Base-by-base conservation (phyloP, 2,329 filamentous ascomycete species). In the Alternaria dauci region DNA sequence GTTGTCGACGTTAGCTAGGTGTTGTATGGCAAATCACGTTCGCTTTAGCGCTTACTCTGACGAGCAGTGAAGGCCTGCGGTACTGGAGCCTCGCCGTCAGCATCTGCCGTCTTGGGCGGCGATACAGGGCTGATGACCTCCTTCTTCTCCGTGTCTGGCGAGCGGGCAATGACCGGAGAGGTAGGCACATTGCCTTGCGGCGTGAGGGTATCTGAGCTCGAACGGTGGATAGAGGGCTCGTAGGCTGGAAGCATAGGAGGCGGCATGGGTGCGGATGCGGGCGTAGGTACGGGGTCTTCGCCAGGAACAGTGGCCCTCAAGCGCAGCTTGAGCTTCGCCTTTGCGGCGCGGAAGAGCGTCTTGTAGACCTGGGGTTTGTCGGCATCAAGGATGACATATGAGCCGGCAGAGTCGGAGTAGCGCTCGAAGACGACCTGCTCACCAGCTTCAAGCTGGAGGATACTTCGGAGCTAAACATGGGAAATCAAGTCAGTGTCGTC, bases 271-370 rank as follows among this genome's bases (percentile, higher is more conserved):
- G 66, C 58, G 41, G 67, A 44, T 18, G 63, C 52, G 38, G 68
- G 68, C 3, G 38, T n/a, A 20, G 48, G 43, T 54, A 70, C 67
- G n/a, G 50, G 28, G 23, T 87, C 83, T 69, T 89, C 84, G 55
- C 85, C 79, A 7, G 83, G 82, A 42, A 84, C 82, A 39, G 87
- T 89, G 38, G 91, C 90, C 68, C 89, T 92, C 61, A 99, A 87
- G 80, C 95, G 94, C 70, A 99, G 89, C 89, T 98, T 99, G 68
- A 94, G 89, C 86, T 99, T 99, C 38, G 95, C 95, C 84, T 97
- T 99, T 66, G 95, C 95, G 68, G 95, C 95, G 73, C 95, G 91
- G 78, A 95, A 94, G 42, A 99, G 89, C 78, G 97, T 95, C 84
- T 97, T 98, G 85, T 97, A 99, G 73, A 96, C 92, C 46, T 91